Conservation (phyloP, 1,284 basidiomycete genomes). For the Somion occarium region DNA sequence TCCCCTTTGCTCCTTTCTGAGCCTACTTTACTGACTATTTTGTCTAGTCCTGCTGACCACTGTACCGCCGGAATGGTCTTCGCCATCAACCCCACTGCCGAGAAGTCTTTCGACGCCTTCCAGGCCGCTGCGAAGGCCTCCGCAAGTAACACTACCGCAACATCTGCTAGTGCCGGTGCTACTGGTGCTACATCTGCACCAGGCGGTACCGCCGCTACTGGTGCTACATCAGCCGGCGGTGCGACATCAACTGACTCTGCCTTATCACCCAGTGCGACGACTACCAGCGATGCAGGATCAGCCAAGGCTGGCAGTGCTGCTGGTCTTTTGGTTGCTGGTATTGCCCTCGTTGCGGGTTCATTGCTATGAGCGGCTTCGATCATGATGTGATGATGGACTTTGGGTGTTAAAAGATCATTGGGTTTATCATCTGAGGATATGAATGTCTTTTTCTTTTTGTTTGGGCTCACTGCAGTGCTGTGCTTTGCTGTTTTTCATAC, state of each 20-base stretch:
- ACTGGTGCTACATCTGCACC: constrained; percentile 9
- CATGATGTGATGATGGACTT: not conserved
- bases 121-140: constrained; percentile 33
- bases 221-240: constrained; percentile 10
- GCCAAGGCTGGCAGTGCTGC: constrained; percentile 14
- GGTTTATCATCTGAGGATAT: not conserved
- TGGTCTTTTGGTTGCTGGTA: constrained; percentile 16
- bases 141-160: constrained; percentile 13
- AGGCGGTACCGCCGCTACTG: constrained; percentile 8
- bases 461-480: not conserved
- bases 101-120: constrained; percentile 26
- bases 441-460: not conserved
- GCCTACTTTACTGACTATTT: not conserved
- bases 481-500: not conserved
- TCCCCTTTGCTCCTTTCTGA: not conserved
- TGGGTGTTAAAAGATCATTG: not conserved
- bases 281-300: constrained; percentile 9
- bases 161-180: constrained; percentile 12
- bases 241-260: constrained; percentile 4
- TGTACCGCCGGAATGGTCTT: constrained; percentile 37
- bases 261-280: constrained; percentile 5
- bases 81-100: constrained; percentile 32
- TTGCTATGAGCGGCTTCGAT: constrained; percentile 23
- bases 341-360: constrained; percentile 32
- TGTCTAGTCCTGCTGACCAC: constrained; percentile 21